Evolutionary conservation across 2,329 filamentous ascomycete species (phyloP), one percentile per base, ranked within the genome.

Genomic region (Colletotrichum karsti): DNA sequence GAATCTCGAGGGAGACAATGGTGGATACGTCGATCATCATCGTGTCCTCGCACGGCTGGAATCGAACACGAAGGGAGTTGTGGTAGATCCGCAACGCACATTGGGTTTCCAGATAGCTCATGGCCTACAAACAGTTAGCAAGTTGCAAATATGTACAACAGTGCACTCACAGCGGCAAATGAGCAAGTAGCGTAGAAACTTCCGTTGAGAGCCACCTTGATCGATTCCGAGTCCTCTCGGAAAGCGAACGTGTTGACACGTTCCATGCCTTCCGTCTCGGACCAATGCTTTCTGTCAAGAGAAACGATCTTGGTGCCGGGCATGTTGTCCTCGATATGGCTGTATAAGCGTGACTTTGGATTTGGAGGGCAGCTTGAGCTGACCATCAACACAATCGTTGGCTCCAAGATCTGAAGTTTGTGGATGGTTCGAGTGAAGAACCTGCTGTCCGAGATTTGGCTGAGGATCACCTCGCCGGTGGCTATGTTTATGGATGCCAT

Each of bases 1-100:
- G 92, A 6, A 99, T 85, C 77, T 99, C 96, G 3, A 99, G 84
- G 0, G 94, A 94, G 39, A 91, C 87, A 28, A 98, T 93, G 0
- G 95, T 97, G 1, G 93, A 92, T 3, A 96, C 86, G 74, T 98
- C 95, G 73, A 98, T 97, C 88, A 97, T 93, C 95, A 98, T 97
- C 1, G 94, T 93, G 24, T 95, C 93, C 75, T 97, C 93, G 0
- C 94, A 94, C 1, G 94, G 92, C 74, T 95, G 91, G 72, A 97
- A 98, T 70, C 90, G 91, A 74, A 98, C 92, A 4, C 94, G 90
- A 33, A 98, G 86, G 20, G 95, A 95, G 76, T 96, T 91, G n/a
- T 87, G 84, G 4, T 90, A 85, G 75, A 97, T 96, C 1, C 86
- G 88, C 67, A 91, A 85, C 4, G 85, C 85, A 69, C 94, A 85